Conservation (phyloP, 495 filamentous ascomycete species). For the Tuber brumale region DNA sequence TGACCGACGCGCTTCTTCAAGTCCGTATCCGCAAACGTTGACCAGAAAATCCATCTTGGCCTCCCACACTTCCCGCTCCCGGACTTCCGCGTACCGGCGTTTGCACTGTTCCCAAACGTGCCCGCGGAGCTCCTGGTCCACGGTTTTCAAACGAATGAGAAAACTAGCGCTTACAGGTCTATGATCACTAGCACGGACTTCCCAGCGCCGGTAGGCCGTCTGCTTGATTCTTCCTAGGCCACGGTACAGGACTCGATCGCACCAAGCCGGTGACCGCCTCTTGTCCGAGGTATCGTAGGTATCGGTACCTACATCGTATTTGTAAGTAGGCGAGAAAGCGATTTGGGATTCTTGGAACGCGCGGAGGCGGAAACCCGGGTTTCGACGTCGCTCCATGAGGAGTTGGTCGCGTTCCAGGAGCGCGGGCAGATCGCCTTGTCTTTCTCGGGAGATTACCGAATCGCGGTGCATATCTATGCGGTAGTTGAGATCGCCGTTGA, state of each 20-base stretch:
- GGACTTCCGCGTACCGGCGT: constrained; percentile 62
- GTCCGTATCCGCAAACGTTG: constrained; percentile 34
- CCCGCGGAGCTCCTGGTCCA: constrained; percentile 59
- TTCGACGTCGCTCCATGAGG: constrained; percentile 73
- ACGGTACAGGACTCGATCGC: constrained; percentile 83
- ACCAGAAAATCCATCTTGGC: constrained; percentile 48
- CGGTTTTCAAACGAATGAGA: constrained; percentile 70
- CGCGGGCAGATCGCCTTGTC: constrained; percentile 71
- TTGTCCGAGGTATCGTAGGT: constrained; percentile 93
- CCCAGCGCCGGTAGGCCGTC: constrained; percentile 78
- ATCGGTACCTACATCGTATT: constrained; percentile 93
- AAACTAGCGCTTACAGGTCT: constrained; percentile 84
- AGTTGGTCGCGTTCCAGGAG: constrained; percentile 93
- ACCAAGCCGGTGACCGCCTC: constrained; percentile 93
- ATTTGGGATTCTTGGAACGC: constrained; percentile 82
- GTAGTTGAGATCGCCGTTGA: constrained; percentile 97
- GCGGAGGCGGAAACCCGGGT: constrained; percentile 78
- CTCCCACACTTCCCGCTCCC: constrained; percentile 56
- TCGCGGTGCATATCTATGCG: constrained; percentile 94
- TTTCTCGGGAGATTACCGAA: constrained; percentile 76
- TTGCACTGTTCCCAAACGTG: constrained; percentile 63
- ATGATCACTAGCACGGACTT: constrained; percentile 85
- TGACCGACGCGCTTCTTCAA: constrained; percentile 34
- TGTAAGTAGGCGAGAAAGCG: constrained; percentile 91
- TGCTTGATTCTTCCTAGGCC: constrained; percentile 78